These are phyloP conservation scores for Infundibulicybe gibba DNA, from an alignment of 768 basidiomycete species.

Conservation along the genomic window DNA sequence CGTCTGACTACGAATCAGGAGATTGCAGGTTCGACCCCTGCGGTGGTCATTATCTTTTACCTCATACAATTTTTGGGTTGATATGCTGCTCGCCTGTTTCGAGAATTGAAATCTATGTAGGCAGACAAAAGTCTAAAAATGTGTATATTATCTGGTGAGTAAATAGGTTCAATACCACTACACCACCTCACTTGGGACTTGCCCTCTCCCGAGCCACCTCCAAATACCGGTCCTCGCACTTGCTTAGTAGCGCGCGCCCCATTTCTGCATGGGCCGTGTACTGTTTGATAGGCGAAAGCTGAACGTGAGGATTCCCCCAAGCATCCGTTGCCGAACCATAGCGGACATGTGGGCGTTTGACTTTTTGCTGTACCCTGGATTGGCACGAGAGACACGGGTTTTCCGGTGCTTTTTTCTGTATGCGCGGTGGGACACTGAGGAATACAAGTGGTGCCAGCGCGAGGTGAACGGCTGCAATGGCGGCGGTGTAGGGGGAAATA, in stretches of 20 bases:
- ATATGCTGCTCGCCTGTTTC: too few species aligned
- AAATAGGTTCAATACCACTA: too few species aligned
- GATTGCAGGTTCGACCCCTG: conserved; percentile 91
- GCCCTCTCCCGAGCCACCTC: conserved; percentile 16
- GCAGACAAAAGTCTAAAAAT: too few species aligned
- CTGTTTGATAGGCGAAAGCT: conserved; percentile 39
- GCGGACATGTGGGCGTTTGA: conserved; percentile 31
- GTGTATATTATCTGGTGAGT: too few species aligned
- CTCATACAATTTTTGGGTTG: too few species aligned
- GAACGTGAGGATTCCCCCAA: conserved; percentile 54
- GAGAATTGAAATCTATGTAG: too few species aligned
- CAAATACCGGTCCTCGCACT: conserved; percentile 47
- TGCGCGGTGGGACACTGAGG: conserved; percentile 29
- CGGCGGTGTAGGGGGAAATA: conserved; percentile 59
- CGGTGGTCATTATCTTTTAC: conserved; percentile 54
- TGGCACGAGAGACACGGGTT: neutral
- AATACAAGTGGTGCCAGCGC: conserved; percentile 53
- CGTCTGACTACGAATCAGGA: conserved; percentile 90
- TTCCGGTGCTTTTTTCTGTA: neutral
- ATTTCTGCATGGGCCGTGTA: conserved; percentile 50
- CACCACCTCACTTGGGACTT: too few species aligned
- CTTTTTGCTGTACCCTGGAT: conserved; percentile 8
- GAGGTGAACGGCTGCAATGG: conserved; percentile 65
- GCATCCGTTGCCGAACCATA: conserved; percentile 55
- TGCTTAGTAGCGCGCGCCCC: conserved; percentile 43